Evolutionary conservation across 306 rosid species (phyloP).

Genomic region (Cucumis sativus): DNA sequence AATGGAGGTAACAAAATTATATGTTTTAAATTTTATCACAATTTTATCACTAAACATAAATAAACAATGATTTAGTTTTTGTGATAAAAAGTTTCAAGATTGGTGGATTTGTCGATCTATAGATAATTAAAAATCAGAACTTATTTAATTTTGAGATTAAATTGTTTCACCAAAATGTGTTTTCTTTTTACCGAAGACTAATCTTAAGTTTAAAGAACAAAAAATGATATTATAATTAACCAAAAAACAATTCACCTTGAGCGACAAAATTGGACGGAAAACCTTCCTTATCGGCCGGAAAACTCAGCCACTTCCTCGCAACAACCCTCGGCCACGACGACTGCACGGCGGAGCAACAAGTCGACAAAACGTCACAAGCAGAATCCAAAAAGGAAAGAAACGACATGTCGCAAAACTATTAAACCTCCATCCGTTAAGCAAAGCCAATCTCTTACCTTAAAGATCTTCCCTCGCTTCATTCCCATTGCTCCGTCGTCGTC

Average conservation of each 20-base stretch:
- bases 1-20: no score
- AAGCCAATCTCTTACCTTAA: slow-evolving; percentile 27
- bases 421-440: not conserved
- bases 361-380: not conserved
- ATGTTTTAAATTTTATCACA: no score
- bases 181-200: no score
- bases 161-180: no score
- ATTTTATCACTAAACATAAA: no score
- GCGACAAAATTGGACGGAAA: slow-evolving; percentile 30
- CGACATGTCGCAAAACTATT: not conserved
- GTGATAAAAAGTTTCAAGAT: no score
- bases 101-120: no score
- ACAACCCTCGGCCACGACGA: slow-evolving; percentile 54
- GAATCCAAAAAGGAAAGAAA: not conserved
- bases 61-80: no score
- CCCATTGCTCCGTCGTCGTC: slow-evolving; percentile 37
- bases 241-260: slow-evolving; percentile 23
- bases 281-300: slow-evolving; percentile 29
- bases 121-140: no score
- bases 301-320: slow-evolving; percentile 56
- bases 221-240: not conserved
- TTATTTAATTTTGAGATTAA: no score
- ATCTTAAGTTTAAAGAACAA: not conserved
- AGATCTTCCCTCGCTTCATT: slow-evolving; percentile 32
- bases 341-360: slow-evolving; percentile 17